These are phyloP conservation scores for Posidonia australis DNA, from an alignment of 106 monocot genomes.

Conservation along the genomic window DNA sequence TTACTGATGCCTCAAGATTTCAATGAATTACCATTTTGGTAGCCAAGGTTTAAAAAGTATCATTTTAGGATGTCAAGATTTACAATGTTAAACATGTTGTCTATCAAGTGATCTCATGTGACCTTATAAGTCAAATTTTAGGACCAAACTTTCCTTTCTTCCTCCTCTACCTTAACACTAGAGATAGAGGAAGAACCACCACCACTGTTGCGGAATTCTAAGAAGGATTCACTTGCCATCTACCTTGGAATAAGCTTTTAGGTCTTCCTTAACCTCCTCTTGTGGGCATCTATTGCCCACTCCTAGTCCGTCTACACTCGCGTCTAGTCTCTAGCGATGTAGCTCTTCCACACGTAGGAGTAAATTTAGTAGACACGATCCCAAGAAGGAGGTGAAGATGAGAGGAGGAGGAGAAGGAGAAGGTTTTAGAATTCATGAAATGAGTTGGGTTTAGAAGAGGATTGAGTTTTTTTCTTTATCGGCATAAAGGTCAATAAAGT, in stretches of 20 bases:
- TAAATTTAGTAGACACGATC: conserved; percentile 47
- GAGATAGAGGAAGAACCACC: neutral
- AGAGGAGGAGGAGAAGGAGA: neutral
- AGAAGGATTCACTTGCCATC: conserved; percentile 1
- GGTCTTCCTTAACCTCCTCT: conserved; percentile 56
- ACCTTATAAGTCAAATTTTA: too few species aligned
- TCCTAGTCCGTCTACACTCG: conserved; percentile 40
- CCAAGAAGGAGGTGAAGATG: conserved; percentile 27
- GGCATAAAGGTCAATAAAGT: too few species aligned
- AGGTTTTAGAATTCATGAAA: conserved; percentile 1
- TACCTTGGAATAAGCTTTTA: conserved; percentile 76
- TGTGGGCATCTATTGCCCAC: neutral
- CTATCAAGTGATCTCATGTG: too few species aligned
- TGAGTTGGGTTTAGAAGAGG: too few species aligned
- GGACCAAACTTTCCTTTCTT: too few species aligned
- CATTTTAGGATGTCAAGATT: too few species aligned
- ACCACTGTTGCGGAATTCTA: neutral
- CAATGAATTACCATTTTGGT: too few species aligned
- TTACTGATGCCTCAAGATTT: too few species aligned
- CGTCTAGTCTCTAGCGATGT: conserved; percentile 48
- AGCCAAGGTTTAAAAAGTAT: too few species aligned
- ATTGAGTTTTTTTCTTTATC: too few species aligned
- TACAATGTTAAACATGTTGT: too few species aligned
- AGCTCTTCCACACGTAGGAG: conserved; percentile 79
- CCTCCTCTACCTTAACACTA: too few species aligned